A percentile compares a stretch with the other conserved stretches of the same genome.
phyloP scores from a whole-genome alignment of 1,284 basidiomycete species.

The Heterobasidion parviporum region DNA sequence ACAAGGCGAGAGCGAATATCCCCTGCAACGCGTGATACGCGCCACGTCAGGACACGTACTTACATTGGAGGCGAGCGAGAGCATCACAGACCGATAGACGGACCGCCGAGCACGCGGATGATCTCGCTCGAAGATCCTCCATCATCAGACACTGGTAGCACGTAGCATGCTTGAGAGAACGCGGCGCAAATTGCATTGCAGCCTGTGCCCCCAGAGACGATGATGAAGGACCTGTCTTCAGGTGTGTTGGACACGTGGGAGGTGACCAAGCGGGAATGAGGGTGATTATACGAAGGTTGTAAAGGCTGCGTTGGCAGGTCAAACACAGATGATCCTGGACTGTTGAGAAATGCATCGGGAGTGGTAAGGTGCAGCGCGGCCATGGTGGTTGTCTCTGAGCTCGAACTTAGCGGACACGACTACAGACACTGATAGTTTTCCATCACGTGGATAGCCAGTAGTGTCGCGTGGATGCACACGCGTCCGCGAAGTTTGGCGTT shows the following conservation, averaged over 20 bases:
- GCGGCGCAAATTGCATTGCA: slow-evolving; percentile 75
- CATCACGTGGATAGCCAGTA: too few species aligned
- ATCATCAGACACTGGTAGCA: slow-evolving; percentile 81
- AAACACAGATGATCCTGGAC: slow-evolving; percentile 63
- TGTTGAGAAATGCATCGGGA: slow-evolving; percentile 19
- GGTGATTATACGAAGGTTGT: slow-evolving; percentile 1
- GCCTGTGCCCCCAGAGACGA: slow-evolving; percentile 79
- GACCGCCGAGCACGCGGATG: slow-evolving; percentile 75
- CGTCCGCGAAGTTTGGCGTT: too few species aligned
- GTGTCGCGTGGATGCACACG: too few species aligned
- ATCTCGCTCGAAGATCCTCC: slow-evolving; percentile 83
- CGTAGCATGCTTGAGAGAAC: slow-evolving; percentile 63
- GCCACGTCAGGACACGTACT: neutral
- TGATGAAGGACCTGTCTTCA: slow-evolving; percentile 35
- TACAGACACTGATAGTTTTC: too few species aligned
- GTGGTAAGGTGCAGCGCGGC: neutral
- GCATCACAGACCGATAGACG: slow-evolving; percentile 56
- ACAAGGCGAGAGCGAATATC: slow-evolving; percentile 80
- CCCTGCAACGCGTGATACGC: slow-evolving; percentile 30
- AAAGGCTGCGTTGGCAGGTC: slow-evolving; percentile 49
- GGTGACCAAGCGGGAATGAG: neutral
- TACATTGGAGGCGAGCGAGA: slow-evolving; percentile 1
- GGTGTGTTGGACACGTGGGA: neutral
- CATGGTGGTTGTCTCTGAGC: neutral
- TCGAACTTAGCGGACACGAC: too few species aligned